Evolutionary conservation across 768 basidiomycete genomes (phyloP), one percentile per base, ranked within the genome.

Genomic region (Boletus edulis): DNA sequence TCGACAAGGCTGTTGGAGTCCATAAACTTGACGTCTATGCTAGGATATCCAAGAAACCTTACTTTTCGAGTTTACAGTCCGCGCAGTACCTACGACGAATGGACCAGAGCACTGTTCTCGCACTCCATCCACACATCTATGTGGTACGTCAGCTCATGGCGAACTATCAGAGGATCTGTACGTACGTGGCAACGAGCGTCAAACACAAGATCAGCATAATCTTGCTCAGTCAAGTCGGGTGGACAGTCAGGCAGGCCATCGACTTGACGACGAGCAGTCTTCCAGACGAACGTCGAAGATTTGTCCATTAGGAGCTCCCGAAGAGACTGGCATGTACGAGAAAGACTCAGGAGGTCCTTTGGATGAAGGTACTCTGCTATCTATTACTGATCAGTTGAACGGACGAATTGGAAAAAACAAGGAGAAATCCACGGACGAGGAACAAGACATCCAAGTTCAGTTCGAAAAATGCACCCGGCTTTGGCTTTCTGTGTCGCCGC

Each of bases 131-230:
- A 37, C 59, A 62, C 6, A 43, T 18, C 61, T 61, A 27, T 20
- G 8, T 12, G 7, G n/a, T 18, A 20, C 15, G 5, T 41, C 41
- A 53, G 42, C 24, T 12, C n/a, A 5, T 10, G 29, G 17, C 12
- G 10, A 29, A 39, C 11, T 5, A 22, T 7, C 34, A 9, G 31
- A 2, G 29, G 14, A 13, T 17, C 9, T 11, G 34, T 12, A 24
- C 38, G 5, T 35, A 59, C 58, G 10, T 56, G 54, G 22, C 54
- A 81, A 39, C 46, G 50, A 11, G 58, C n/a, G 29, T 38, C 37
- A 17, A 59, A 81, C 15, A 69, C 66, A 18, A 82, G 71, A 49
- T 68, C 75, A 27, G 76, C 75, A 51, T 73, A 80, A 58, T 76
- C 70, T 3, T 70, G 61, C 66, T 81, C 79, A 14, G 60, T 68